These are phyloP conservation scores for Poteriospumella lacustris DNA, from an alignment of 108 stramenopile species.

Conservation along the genomic window DNA sequence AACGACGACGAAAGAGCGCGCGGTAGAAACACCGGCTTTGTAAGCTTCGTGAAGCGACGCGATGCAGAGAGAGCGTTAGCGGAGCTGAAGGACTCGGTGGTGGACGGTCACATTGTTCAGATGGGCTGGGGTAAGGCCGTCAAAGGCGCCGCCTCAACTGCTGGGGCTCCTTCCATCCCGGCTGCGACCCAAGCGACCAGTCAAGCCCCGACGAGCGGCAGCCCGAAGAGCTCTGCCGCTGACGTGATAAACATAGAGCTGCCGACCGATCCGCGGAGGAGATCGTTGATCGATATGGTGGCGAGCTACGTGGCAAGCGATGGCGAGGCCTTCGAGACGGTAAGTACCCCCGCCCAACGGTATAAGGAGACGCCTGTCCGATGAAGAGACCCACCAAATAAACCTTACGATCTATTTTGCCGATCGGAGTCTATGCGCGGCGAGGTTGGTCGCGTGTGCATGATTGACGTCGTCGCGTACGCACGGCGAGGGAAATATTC, in stretches of 20 bases:
- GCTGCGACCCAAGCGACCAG: too few species aligned
- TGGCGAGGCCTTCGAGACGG: constrained; percentile 22
- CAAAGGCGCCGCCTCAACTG: not conserved
- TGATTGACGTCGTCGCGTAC: too few species aligned
- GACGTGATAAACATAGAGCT: too few species aligned
- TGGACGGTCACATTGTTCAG: not conserved
- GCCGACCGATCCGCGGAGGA: not conserved
- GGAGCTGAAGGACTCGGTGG: constrained; percentile 7
- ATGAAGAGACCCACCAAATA: too few species aligned
- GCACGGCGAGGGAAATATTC: too few species aligned
- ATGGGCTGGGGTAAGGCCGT: constrained; percentile 36
- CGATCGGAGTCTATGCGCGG: too few species aligned
- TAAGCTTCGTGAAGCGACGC: not conserved
- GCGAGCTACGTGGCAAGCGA: constrained; percentile 2
- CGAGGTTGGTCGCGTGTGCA: too few species aligned
- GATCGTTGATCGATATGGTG: not conserved
- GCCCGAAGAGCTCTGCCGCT: too few species aligned
- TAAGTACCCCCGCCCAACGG: not conserved
- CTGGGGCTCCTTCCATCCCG: not conserved
- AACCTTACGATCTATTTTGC: too few species aligned
- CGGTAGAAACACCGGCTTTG: constrained; percentile 27
- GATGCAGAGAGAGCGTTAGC: not conserved
- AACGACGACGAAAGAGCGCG: constrained; percentile 25
- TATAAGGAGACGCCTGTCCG: too few species aligned
- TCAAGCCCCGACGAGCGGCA: too few species aligned